phyloP scores from a whole-genome alignment of 2,329 filamentous ascomycete species.

The Aspergillus sp. region DNA sequence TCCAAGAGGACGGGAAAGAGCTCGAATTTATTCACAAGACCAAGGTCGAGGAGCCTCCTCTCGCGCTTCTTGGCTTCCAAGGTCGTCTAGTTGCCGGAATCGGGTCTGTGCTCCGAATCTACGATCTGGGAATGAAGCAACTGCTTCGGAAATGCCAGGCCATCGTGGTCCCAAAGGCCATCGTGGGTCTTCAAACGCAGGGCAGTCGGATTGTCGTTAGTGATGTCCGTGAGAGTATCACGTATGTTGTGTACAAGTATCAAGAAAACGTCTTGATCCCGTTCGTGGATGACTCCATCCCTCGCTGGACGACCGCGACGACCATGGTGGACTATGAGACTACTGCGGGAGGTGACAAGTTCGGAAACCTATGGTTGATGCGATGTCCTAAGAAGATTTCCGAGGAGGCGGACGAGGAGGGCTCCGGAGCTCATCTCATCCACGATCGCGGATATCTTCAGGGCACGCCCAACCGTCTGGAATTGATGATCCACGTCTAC shows the following conservation, averaged over 20 bases:
- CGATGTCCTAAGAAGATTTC: conserved; percentile 83
- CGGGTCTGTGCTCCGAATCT: conserved; percentile 77
- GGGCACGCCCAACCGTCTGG: conserved; percentile 80
- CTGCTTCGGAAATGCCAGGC: conserved; percentile 89
- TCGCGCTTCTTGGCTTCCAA: conserved; percentile 90
- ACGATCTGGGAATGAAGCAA: conserved; percentile 90
- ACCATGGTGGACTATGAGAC: conserved; percentile 98
- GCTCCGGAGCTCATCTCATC: conserved; percentile 83
- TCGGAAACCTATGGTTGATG: conserved; percentile 92
- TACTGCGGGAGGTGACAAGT: conserved; percentile 91
- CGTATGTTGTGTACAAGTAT: conserved; percentile 90
- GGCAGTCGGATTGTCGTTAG: conserved; percentile 88
- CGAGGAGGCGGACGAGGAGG: conserved; percentile 87
- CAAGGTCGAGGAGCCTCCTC: conserved; percentile 81
- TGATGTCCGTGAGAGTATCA: conserved; percentile 89
- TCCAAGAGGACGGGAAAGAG: conserved; percentile 80
- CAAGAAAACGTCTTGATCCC: conserved; percentile 89
- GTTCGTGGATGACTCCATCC: conserved; percentile 85
- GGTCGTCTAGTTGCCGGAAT: conserved; percentile 84
- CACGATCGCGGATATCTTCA: conserved; percentile 89
- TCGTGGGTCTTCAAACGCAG: conserved; percentile 84
- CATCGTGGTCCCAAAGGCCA: conserved; percentile 74
- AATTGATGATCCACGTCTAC: conserved; percentile 84
- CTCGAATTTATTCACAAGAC: conserved; percentile 97
- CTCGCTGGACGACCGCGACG: conserved; percentile 86